A percentile compares a stretch with the other conserved stretches of the same genome.
Conservation (phyloP, 2,329 filamentous ascomycete genomes). For the Aspergillus brunneoviolaceus region DNA sequence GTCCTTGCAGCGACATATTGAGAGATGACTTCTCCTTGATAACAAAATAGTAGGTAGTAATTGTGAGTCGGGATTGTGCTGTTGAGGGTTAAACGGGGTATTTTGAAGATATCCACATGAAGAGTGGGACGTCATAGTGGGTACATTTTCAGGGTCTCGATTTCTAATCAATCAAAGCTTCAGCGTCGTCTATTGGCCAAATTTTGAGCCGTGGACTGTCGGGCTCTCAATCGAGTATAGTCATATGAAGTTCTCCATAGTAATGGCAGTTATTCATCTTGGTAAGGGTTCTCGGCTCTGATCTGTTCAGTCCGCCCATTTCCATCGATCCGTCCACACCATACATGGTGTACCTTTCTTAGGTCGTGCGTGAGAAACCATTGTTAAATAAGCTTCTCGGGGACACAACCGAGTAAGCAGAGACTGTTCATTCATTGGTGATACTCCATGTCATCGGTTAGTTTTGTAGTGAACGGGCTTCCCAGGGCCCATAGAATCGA, state of each 20-base stretch:
- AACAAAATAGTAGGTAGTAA: background rate
- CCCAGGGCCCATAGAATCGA: too few species aligned
- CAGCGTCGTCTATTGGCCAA: background rate
- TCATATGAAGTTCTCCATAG: background rate
- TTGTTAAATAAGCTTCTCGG: too few species aligned
- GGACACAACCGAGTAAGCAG: too few species aligned
- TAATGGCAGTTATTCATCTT: background rate
- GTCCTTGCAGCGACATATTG: conserved; percentile 6
- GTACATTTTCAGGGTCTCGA: background rate
- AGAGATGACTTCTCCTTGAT: too few species aligned
- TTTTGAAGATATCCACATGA: background rate
- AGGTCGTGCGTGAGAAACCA: too few species aligned
- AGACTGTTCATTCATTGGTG: too few species aligned
- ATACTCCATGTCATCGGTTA: too few species aligned
- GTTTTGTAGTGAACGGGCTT: too few species aligned
- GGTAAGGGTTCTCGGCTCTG: background rate
- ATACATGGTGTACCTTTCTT: background rate
- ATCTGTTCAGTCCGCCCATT: background rate
- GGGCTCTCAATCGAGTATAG: background rate
- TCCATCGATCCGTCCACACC: background rate
- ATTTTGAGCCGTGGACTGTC: background rate
- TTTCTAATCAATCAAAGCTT: background rate
- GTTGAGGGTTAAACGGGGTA: background rate
- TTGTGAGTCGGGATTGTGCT: background rate
- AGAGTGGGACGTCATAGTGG: background rate